Evolutionary conservation across 805 yeast genomes (phyloP).

Genomic region (Lachancea sp.): DNA sequence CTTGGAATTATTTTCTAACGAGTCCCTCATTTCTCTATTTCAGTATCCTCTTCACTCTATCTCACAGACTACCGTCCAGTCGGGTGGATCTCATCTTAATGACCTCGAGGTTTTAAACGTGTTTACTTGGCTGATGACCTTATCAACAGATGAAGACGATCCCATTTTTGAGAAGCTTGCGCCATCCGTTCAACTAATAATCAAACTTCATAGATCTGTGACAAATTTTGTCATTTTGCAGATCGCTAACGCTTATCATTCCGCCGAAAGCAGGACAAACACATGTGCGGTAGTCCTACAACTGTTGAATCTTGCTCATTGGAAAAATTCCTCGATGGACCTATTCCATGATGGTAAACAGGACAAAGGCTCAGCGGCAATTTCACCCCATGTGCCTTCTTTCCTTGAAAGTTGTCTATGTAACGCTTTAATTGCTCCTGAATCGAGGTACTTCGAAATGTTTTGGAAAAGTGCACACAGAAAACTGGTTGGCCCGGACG

Average conservation of each 20-base stretch:
- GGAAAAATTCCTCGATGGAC: conserved; percentile 57
- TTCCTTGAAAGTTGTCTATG: conserved; percentile 75
- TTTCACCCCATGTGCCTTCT: conserved; percentile 62
- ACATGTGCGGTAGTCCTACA: conserved; percentile 64
- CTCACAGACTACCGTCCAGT: conserved; percentile 17
- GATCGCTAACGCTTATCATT: conserved; percentile 54
- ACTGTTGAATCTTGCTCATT: conserved; percentile 55
- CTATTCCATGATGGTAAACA: conserved; percentile 35
- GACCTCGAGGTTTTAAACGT: conserved; percentile 59
- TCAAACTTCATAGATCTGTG: conserved; percentile 62
- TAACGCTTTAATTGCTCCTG: conserved; percentile 73
- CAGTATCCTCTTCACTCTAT: conserved; percentile 19
- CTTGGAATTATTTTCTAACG: conserved; percentile 62
- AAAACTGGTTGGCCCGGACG: conserved; percentile 15
- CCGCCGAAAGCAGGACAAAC: conserved; percentile 52
- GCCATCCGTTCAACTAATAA: conserved; percentile 54
- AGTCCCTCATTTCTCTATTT: conserved; percentile 51
- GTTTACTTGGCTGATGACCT: conserved; percentile 59
- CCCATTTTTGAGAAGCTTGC: conserved; percentile 52
- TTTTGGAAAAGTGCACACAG: conserved; percentile 62
- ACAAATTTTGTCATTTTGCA: conserved; percentile 58
- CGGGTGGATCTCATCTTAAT: conserved; percentile 37
- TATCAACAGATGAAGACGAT: conserved; percentile 42
- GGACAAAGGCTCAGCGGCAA: conserved; percentile 15
- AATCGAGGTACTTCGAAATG: conserved; percentile 59